A percentile compares a stretch with the other conserved stretches of the same genome.
Conservation (phyloP, 306 rosid genomes). For the Datisca glomerata region DNA sequence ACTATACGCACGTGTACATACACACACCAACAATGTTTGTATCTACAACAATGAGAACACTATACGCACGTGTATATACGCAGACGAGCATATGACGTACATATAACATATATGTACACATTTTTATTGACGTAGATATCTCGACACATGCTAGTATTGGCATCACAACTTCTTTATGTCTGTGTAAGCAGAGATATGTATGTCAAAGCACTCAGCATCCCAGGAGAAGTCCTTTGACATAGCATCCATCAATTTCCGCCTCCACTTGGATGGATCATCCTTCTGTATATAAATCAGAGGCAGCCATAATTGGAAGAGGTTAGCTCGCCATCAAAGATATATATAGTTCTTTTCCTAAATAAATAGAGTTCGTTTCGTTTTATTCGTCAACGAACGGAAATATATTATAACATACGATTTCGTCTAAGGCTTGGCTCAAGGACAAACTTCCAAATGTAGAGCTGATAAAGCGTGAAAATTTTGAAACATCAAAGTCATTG, state of each 20-base stretch:
- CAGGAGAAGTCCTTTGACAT: conserved; percentile 77
- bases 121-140: too few relatives aligned
- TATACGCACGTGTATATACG: too few relatives aligned
- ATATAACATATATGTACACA: too few relatives aligned
- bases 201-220: conserved; percentile 80
- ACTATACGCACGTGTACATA: too few relatives aligned
- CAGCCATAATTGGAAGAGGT: conserved; percentile 2
- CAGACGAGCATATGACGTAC: too few relatives aligned
- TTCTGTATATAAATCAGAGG: conserved; percentile 25
- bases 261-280: conserved; percentile 48
- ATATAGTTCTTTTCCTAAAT: background rate
- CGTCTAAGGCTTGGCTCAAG: conserved; percentile 45
- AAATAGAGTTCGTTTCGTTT: background rate
- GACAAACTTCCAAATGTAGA: conserved; percentile 49
- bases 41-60: too few relatives aligned
- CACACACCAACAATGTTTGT: too few relatives aligned
- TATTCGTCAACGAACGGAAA: conserved; percentile 9
- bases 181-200: conserved; percentile 56
- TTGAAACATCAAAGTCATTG: conserved; percentile 31
- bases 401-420: conserved; percentile 43
- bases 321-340: background rate
- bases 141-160: too few relatives aligned
- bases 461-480: conserved; percentile 47
- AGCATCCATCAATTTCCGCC: conserved; percentile 43
- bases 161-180: conserved; percentile 38